Base-by-base conservation (phyloP, 768 basidiomycete species). In the Podaxis mareebaensis region DNA sequence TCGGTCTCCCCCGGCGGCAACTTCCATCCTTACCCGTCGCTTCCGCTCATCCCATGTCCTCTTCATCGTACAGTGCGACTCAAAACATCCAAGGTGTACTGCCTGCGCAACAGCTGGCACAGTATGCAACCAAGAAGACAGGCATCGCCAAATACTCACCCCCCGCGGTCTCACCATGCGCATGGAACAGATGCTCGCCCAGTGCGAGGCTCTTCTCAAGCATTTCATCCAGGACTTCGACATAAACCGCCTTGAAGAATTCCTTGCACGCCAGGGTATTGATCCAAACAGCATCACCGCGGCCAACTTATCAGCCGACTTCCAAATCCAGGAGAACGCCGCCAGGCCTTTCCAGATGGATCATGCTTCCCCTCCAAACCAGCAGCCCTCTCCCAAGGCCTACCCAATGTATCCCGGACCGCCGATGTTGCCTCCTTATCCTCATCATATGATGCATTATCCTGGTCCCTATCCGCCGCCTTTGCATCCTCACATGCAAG, bases 71-170 rank as follows among this genome's bases (percentile, higher is more conserved):
- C 72, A 95, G 93, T 95, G 93, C 83, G 93, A 95, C 76, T 93
- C 92, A 6, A 93, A 93, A 72, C 91, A 93, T 74, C 93, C 93
- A 40, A 79, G 89, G 75, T 95, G 93, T 72, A 91, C 90, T 17
- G 90, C 93, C 40, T 95, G 93, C 72, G 85, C 89, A 42, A 89
- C 89, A 8, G 91, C 92, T 0, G 89, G 89, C 67, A 89, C 88
- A 0, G 74, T 83, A 48, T 95, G 93, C 78, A 87, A 93, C 71
- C 93, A 95, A 73, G 93, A 95, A 71, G 93, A 95, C 78, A 80
- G 93, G 53, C 92, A 95, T 75, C 81, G 92, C 44, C 91, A 93
- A 82, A 92, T 90, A 1, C 84, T 95, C 69, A 93, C 92, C 55
- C 90, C 90, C 1, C 82, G 93, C 44, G 93, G 92, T 39, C 88